Evolutionary conservation across 1,284 basidiomycete species (phyloP), one percentile per base, ranked within the genome.

Genomic region (Ceratorhiza oryzae-sativae): DNA sequence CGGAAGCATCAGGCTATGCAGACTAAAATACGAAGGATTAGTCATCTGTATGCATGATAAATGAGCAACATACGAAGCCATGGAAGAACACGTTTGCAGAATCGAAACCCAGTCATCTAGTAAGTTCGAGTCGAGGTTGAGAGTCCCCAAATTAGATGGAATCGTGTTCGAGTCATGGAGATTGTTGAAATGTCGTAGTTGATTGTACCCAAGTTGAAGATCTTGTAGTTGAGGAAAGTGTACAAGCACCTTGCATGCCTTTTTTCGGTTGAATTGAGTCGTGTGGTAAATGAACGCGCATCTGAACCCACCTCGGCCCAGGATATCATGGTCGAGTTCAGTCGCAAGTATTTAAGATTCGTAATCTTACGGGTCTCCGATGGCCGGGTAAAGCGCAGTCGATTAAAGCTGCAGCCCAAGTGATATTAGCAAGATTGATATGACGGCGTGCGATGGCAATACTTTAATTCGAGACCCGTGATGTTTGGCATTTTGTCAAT

Each of bases 141-240:
- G 80, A 30, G 82, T 82, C 61, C 83, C 79, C 42, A 94, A 78
- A 20, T 82, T 76, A 13, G 72, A 62, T 36, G 76, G 39, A 32
- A 55, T 12, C 75, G 63, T 41, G 76, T 60, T 32, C 59, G 62
- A 70, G 61, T 55, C 39, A 75, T 75, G 48, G 23, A 56, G 58
- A 15, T 72, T 55, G 77, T 53, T 77, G 68, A 90, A 80, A 18
- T 76, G 77, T 25, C 78, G 77, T 49, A 95, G 80, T 25, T 79
- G 77, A 78, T 98, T 97, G 80, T 90, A 87, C 6, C 94, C 94
- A 68, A 95, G 79, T 80, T 97, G 91, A 3, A 96, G 81, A 0
- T 84, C 77, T 51, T 82, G 81, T 27, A 98, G 81, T 25, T 79
- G 79, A 0, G 89, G 87, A 82, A 97, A 90, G 39, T 80, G 83